Base-by-base conservation (phyloP, 1,139 yeast genomes). In the Pneumocystis murina region DNA sequence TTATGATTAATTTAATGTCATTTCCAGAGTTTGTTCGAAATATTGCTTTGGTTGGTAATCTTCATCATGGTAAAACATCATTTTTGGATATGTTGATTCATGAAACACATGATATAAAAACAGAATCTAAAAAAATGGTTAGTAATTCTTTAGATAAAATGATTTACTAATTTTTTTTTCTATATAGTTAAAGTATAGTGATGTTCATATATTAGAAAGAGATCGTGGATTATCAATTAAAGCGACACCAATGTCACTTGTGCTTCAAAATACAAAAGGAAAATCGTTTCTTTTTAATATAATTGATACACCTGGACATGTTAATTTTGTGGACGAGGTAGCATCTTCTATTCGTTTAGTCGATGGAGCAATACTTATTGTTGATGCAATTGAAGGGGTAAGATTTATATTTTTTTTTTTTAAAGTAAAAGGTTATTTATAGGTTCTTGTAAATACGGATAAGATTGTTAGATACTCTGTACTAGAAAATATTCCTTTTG, bases 221-320 rank as follows among this genome's bases (percentile, higher is more conserved):
- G 83, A 83, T 59, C 77, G 96, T 65, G 92, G 90, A 0, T 69
- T 88, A 16, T 79, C 95, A 1, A 79, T 89, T 28, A 85, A 85
- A 68, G 65, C 85, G 0, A 76, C 85, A 0, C 84, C 89, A 0
- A 78, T 87, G 68, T 77, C 94, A 0, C 69, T 89, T 20, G 72
- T 91, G 12, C 72, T 86, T n/a, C 81, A 80, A 0, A 83, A 83
- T 70, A 67, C 81, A 36, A 77, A 76, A 28, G 84, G 80, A 1
- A 82, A 79, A 67, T 84, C 95, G 0, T 75, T 76, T 54, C 80
- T 82, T 0, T 70, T 85, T 38, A 88, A 86, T 69, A 69, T 90
- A 2, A 68, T 89, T 0, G 98, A 94, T 70, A 79, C 96, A 0
- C 99, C 99, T 0, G 99, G 99, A 0, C 97, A 92, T 74, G 80